Evolutionary conservation across 306 rosid species (phyloP), one percentile per base, ranked within the genome.

Genomic region (Vigna nakashimae): DNA sequence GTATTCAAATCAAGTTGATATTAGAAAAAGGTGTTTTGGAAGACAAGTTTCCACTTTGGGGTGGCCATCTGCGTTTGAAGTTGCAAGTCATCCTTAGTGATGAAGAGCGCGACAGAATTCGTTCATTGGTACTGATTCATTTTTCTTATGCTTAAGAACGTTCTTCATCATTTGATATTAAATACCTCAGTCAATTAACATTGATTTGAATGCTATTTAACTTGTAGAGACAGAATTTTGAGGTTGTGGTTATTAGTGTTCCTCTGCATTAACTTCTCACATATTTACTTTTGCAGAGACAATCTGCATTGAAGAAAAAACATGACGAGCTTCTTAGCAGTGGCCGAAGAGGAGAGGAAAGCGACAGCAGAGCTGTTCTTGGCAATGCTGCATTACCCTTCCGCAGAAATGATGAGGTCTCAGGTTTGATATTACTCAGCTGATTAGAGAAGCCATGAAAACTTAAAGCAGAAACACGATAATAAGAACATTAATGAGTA

Each of bases 11-110:
- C 24, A 92, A 86, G 78, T 82, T 90, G 75, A 87, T 91, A 51
- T 87, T 96, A 58, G 97, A 91, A 78, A 92, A 85, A 79, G 97
- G 97, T 71, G 73, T 84, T 53, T 92, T 93, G 97, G 97, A 96
- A 72, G 91, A 90, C 48, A 69, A 73, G 4, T 92, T 92, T 80
- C 86, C 91, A 30, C 91, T 96, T 46, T 97, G 94, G 34, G 90
- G 79, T 1, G 97, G 97, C 26, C 79, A 79, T 12, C 77, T 96
- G 82, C 97, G 80, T 75, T 67, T 96, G 96, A 90, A 84, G 79
- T 82, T 96, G 59, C 90, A 87, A 82, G 90, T 96, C 75, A 70
- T 89, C 43, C 99, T 92, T 24, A 92, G 60, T 18, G 92, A 91
- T 24, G 91, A 92, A 52, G 98, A 92, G 71, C 97, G 97, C 1